phyloP scores from a whole-genome alignment of 2,329 filamentous ascomycete genomes.

The Graphiopsis chlorocephala region DNA sequence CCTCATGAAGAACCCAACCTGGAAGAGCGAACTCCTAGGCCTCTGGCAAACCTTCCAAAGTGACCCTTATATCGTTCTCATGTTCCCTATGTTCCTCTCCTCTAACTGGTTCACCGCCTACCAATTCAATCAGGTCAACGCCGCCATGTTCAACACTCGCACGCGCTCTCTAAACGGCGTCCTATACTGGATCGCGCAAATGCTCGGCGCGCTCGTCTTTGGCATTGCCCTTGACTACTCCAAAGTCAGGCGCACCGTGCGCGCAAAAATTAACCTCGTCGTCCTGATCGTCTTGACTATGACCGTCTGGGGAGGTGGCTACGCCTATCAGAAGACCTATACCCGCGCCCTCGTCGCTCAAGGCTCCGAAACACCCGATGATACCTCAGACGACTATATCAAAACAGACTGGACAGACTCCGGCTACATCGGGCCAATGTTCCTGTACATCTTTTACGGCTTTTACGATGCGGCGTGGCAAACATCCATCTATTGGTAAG shows the following conservation, averaged over 20 bases:
- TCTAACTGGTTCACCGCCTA: constrained; percentile 81
- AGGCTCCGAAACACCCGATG: constrained; percentile 19
- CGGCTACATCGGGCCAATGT: constrained; percentile 74
- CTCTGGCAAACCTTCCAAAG: constrained; percentile 68
- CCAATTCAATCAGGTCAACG: constrained; percentile 68
- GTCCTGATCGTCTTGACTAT: constrained; percentile 67
- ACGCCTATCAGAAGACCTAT: constrained; percentile 69
- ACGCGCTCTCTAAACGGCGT: constrained; percentile 73
- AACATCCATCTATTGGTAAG: constrained; percentile 67
- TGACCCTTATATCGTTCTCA: constrained; percentile 69
- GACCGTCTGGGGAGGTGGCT: constrained; percentile 78
- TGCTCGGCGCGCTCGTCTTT: constrained; percentile 70
- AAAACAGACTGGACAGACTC: constrained; percentile 64
- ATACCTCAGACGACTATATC: background rate
- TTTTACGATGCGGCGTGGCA: constrained; percentile 86
- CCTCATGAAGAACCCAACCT: constrained; percentile 85
- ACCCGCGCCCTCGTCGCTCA: constrained; percentile 30
- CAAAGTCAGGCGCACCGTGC: constrained; percentile 52
- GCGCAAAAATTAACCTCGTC: constrained; percentile 45
- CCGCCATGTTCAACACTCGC: constrained; percentile 67
- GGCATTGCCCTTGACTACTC: constrained; percentile 66
- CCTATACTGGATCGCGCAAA: constrained; percentile 74
- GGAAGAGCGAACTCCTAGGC: constrained; percentile 74
- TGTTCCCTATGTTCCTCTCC: constrained; percentile 79
- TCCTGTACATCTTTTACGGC: constrained; percentile 86